Evolutionary conservation across 768 basidiomycete species (phyloP).

Genomic region (Dictyophora rubrovolvata): DNA sequence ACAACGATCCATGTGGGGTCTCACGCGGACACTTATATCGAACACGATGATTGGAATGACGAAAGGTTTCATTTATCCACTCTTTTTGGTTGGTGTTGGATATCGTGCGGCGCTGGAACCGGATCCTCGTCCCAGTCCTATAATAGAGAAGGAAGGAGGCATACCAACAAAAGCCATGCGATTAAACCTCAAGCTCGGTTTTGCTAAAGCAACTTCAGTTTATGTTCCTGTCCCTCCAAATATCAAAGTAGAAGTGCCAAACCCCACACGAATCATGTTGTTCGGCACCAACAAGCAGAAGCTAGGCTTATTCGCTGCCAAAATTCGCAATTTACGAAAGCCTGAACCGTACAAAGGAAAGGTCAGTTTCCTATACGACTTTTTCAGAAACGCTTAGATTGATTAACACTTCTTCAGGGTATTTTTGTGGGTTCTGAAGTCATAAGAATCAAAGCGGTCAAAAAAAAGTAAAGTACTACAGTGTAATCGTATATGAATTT

Average conservation of each 20-base stretch:
- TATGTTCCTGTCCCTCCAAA: slow-evolving; percentile 71
- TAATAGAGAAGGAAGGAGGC: slow-evolving; percentile 23
- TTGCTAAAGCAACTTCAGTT: slow-evolving; percentile 63
- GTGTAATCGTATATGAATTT: neutral
- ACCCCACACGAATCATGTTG: slow-evolving; percentile 75
- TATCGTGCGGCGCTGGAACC: slow-evolving; percentile 83
- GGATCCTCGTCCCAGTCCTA: slow-evolving; percentile 35
- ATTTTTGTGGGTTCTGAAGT: slow-evolving; percentile 91
- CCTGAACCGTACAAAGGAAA: slow-evolving; percentile 99
- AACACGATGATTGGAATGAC: slow-evolving; percentile 90
- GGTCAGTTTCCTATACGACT: slow-evolving; percentile 32
- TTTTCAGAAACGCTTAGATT: neutral
- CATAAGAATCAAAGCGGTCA: slow-evolving; percentile 82
- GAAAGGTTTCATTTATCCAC: slow-evolving; percentile 70
- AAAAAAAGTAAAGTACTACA: slow-evolving; percentile 74
- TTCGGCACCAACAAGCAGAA: slow-evolving; percentile 81
- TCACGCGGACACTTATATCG: slow-evolving; percentile 77
- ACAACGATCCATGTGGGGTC: slow-evolving; percentile 93
- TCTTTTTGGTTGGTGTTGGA: slow-evolving; percentile 91
- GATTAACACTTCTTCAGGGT: slow-evolving; percentile 40
- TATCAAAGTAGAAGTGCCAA: slow-evolving; percentile 72
- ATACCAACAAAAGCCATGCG: slow-evolving; percentile 27
- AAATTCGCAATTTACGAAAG: slow-evolving; percentile 71
- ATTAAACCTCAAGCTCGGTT: slow-evolving; percentile 87
- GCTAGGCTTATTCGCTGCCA: slow-evolving; percentile 81